Evolutionary conservation across 1,284 basidiomycete genomes (phyloP), one percentile per base, ranked within the genome.

Genomic region (Pseudozyma sp.): DNA sequence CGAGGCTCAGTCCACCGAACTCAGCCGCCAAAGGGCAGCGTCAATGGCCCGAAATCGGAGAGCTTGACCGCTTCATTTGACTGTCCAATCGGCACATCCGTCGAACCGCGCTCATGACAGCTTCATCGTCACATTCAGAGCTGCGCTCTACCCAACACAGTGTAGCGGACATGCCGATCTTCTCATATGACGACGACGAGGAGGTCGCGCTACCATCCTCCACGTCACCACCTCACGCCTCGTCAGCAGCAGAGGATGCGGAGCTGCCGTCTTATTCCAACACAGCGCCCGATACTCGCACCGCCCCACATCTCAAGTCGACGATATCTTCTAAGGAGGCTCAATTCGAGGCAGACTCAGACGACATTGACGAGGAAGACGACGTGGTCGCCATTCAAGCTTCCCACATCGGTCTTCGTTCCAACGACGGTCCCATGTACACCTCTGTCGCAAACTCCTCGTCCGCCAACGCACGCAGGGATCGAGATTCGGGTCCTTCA

Each of bases 311-410:
- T 13, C 50, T 82, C 34, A 79, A 77, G n/a, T 84, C 79, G 2
- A 78, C 77, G 17, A 56, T 67, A 13, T 65, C 81, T 1, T 81
- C 80, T 4, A 77, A 85, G 49, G 85, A 86, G 67, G 81, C 81
- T 2, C 73, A 82, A 33, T 86, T 80, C 71, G 85, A 85, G 31
- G 72, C 76, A 4, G 85, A 85, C 59, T 72, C 77, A 9, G 85
- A 85, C 56, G 77, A 67, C 10, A 74, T 82, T 13, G 67, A 78
- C 35, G 79, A 77, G 35, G 71, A 46, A 13, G 59, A 50, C 35
- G 61, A 67, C 30, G 34, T 68, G 29, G 62, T 70, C 7, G 63
- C 64, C 44, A 68, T 73, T 8, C 63, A 69, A 29, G 53, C 70
- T 8, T 76, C 69, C 29, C 63, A 60, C 24, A 68, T 76, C 14